Evolutionary conservation across 768 basidiomycete genomes (phyloP).

Genomic region (Mycena capillaripes): DNA sequence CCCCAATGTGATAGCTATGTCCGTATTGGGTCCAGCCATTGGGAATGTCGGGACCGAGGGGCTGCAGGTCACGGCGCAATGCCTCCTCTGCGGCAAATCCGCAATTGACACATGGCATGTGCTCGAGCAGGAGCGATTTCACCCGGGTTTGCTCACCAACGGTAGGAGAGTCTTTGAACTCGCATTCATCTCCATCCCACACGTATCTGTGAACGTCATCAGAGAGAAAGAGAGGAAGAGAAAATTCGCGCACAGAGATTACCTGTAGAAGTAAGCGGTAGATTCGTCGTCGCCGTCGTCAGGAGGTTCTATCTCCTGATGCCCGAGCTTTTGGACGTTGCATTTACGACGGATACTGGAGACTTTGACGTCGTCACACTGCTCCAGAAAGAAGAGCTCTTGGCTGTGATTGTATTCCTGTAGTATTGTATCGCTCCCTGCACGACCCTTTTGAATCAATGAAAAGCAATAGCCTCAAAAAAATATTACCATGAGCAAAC

Average conservation of each 20-base stretch:
- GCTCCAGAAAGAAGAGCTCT: constrained; percentile 20
- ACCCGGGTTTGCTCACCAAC: not conserved
- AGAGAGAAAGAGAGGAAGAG: not conserved
- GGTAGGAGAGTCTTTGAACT: not conserved
- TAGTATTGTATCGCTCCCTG: constrained; percentile 20
- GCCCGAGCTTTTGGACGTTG: not conserved
- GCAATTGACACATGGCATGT: constrained; percentile 20
- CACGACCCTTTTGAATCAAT: not conserved
- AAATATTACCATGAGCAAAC: constrained; percentile 19
- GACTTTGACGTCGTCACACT: constrained; percentile 16
- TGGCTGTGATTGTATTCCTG: constrained; percentile 16
- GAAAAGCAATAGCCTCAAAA: not conserved
- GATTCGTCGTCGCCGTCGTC: not conserved
- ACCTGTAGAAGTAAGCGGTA: constrained; percentile 12
- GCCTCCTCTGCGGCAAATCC: not conserved
- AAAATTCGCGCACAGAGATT: not conserved
- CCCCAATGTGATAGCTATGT: not conserved
- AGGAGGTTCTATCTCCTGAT: not conserved
- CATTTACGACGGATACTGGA: constrained; percentile 22
- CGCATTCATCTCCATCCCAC: not conserved
- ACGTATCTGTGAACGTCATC: not conserved
- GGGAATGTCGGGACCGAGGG: not conserved
- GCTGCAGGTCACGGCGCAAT: not conserved
- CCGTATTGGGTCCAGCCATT: constrained; percentile 15
- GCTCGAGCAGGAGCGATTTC: not conserved